A percentile compares a stretch with the other conserved stretches of the same genome.
Evolutionary conservation across 1,284 basidiomycete genomes (phyloP).

Genomic region (Ustilago bromivora): DNA sequence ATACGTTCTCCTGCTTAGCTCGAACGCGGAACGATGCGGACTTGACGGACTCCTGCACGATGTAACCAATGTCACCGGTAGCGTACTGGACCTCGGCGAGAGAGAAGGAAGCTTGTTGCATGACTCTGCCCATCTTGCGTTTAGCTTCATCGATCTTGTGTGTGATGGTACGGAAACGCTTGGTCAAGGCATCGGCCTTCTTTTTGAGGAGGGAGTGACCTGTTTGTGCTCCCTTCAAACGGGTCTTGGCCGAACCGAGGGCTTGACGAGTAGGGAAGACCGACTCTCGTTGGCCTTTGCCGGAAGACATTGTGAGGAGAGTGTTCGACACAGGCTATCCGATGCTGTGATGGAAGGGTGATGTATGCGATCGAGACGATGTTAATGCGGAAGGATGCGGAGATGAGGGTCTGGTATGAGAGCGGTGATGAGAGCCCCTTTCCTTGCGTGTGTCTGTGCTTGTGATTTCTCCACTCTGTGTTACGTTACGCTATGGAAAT

Average conservation of each 20-base stretch:
- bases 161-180: constrained; percentile 80
- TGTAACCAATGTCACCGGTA: constrained; percentile 90
- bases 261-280: constrained; percentile 79
- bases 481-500: constrained; percentile 1
- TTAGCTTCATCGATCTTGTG: constrained; percentile 88
- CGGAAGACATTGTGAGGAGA: constrained; percentile 77
- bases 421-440: constrained; percentile 4
- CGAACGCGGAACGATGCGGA: constrained; percentile 90
- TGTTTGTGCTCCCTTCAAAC: constrained; percentile 95
- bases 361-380: neutral
- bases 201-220: constrained; percentile 96
- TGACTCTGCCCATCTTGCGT: constrained; percentile 97
- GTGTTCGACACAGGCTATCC: too few relatives aligned
- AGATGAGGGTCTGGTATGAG: neutral
- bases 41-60: constrained; percentile 73
- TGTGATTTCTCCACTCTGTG: neutral
- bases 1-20: constrained; percentile 97
- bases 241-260: constrained; percentile 89
- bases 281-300: constrained; percentile 86
- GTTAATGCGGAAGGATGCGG: neutral
- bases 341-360: neutral
- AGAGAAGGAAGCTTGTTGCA: constrained; percentile 98
- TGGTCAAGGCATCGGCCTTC: constrained; percentile 95
- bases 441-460: neutral
- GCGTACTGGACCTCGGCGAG: constrained; percentile 98